These are phyloP conservation scores for Fraxinus sp. DNA, from an alignment of 305 asterid species.

Conservation along the genomic window DNA sequence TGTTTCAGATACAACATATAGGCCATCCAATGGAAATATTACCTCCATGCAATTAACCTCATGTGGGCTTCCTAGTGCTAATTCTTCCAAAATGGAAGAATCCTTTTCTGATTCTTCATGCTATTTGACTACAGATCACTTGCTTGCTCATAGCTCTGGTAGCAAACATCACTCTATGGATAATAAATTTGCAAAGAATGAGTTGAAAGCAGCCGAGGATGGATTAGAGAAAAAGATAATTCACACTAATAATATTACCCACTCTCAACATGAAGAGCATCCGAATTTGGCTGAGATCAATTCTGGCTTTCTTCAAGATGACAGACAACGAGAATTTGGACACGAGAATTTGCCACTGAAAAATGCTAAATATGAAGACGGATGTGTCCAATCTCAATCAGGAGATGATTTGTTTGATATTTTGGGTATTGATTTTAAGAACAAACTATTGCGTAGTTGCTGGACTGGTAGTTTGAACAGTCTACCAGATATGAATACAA, in stretches of 20 bases:
- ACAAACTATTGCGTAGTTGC: conserved; percentile 33
- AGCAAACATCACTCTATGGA: conserved; percentile 11
- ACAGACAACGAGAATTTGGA: conserved; percentile 20
- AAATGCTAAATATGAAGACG: conserved; percentile 22
- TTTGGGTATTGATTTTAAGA: conserved; percentile 54
- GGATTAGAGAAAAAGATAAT: conserved; percentile 11
- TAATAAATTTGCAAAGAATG: conserved; percentile 16
- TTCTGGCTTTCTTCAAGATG: conserved; percentile 27
- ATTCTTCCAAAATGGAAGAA: conserved; percentile 31
- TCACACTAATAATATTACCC: conserved; percentile 19
- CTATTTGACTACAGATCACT: conserved; percentile 25
- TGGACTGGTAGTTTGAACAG: conserved; percentile 33
- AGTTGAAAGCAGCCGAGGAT: conserved; percentile 6
- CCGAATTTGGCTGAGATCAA: conserved; percentile 11
- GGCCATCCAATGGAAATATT: conserved; percentile 22
- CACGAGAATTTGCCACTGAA: conserved; percentile 13
- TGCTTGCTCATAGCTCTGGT: conserved; percentile 18
- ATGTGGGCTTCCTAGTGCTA: conserved; percentile 25
- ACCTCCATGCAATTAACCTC: conserved; percentile 20
- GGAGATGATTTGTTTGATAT: conserved; percentile 69
- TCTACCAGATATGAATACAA: conserved; percentile 24
- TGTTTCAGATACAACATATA: conserved; percentile 23
- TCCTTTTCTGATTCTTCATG: conserved; percentile 29
- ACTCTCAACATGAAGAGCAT: conserved; percentile 20
- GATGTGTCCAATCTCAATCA: conserved; percentile 31